Conservation (phyloP, 495 filamentous ascomycete genomes). For the Penicillium paxilli region DNA sequence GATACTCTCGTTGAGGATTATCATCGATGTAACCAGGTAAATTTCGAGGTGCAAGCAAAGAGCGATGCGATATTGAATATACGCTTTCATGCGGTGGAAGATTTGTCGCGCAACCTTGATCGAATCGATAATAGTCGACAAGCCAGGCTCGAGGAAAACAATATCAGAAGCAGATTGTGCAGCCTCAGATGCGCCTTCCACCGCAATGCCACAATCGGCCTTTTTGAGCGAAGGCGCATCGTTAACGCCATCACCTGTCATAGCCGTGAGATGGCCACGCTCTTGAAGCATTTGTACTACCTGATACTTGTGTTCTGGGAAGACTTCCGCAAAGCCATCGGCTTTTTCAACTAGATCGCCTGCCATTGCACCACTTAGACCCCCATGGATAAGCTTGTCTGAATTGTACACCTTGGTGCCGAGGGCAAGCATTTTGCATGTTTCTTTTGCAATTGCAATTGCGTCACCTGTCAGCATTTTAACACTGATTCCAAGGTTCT, state of each 20-base stretch:
- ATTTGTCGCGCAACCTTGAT: slow-evolving; percentile 76
- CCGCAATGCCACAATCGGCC: slow-evolving; percentile 76
- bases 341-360: slow-evolving; percentile 71
- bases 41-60: slow-evolving; percentile 74
- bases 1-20: slow-evolving; percentile 72
- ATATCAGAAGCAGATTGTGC: slow-evolving; percentile 75
- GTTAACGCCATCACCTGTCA: slow-evolving; percentile 98
- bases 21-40: slow-evolving; percentile 71
- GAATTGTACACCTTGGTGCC: slow-evolving; percentile 79
- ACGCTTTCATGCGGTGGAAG: slow-evolving; percentile 79
- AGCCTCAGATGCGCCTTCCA: slow-evolving; percentile 73
- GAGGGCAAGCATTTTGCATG: slow-evolving; percentile 72
- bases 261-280: slow-evolving; percentile 93
- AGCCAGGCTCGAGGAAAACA: slow-evolving; percentile 71
- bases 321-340: slow-evolving; percentile 82
- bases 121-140: slow-evolving; percentile 72
- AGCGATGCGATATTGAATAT: slow-evolving; percentile 77
- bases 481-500: slow-evolving; percentile 69
- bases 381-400: slow-evolving; percentile 68
- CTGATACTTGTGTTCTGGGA: slow-evolving; percentile 97
- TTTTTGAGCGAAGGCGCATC: slow-evolving; percentile 96
- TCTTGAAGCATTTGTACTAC: slow-evolving; percentile 97
- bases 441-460: slow-evolving; percentile 74
- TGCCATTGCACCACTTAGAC: slow-evolving; percentile 66
- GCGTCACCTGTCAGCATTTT: slow-evolving; percentile 79